Conservation (phyloP, 176 grass and related monocot species). For the Poa annua region DNA sequence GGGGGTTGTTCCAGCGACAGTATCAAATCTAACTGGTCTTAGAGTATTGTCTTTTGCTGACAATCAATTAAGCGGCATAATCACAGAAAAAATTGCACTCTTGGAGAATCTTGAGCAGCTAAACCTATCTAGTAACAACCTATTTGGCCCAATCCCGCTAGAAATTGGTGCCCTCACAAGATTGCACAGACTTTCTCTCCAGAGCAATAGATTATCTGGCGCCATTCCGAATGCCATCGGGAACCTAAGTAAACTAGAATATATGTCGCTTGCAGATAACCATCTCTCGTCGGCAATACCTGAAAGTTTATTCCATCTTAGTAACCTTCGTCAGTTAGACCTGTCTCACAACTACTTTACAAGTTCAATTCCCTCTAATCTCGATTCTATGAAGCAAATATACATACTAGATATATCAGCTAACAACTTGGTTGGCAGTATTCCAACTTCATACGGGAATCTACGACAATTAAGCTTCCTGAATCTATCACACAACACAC, state of each 20-base stretch:
- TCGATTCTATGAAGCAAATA: background rate
- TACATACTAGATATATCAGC: background rate
- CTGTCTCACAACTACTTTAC: background rate
- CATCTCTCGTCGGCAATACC: background rate
- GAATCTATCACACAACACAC: background rate
- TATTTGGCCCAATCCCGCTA: background rate
- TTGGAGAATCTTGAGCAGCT: conserved; percentile 11
- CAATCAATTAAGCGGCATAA: background rate
- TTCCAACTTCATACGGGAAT: conserved; percentile 19
- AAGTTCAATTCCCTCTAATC: background rate
- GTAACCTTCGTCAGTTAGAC: background rate
- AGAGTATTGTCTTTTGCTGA: background rate
- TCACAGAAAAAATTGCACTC: background rate
- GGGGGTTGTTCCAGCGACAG: background rate
- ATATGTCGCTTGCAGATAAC: background rate
- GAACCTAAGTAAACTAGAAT: background rate
- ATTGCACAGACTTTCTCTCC: background rate
- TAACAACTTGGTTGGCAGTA: background rate
- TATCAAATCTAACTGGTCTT: conserved; percentile 27
- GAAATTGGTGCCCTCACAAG: background rate
- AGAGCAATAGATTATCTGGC: background rate
- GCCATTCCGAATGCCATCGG: background rate
- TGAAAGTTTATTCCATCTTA: background rate
- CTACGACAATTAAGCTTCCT: background rate
- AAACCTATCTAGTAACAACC: background rate